Percentiles rank a stretch among this genome's conserved stretches.
These are phyloP conservation scores for Leccinum aurantiacum DNA, from an alignment of 768 basidiomycete species.

Conservation along the genomic window DNA sequence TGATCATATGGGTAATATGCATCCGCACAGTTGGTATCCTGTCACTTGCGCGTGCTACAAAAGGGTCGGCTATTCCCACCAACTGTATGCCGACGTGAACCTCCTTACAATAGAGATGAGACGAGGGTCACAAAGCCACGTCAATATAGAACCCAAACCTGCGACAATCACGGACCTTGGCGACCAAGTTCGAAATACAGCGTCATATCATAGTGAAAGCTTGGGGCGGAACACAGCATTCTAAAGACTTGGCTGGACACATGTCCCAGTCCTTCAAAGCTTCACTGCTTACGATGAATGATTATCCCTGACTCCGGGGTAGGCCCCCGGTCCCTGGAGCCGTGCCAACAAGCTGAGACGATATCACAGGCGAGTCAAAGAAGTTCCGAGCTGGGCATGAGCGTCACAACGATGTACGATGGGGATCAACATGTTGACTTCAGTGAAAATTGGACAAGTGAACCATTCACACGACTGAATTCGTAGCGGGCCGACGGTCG, in stretches of 20 bases:
- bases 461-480: not conserved
- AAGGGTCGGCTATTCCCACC: not conserved
- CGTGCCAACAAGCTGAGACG: not conserved
- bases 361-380: not conserved
- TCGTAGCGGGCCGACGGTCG: no score
- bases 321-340: not conserved
- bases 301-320: not conserved
- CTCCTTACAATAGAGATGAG: not conserved
- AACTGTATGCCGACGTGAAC: not conserved
- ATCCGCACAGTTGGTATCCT: constrained; percentile 10
- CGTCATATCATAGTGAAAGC: not conserved
- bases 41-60: not conserved
- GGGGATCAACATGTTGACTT: not conserved
- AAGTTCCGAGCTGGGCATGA: no score
- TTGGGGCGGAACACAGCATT: not conserved
- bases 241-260: not conserved
- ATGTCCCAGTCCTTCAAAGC: not conserved
- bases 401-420: not conserved
- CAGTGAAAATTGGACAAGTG: not conserved
- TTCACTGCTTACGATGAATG: not conserved
- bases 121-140: constrained; percentile 1
- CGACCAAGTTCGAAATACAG: not conserved
- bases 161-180: not conserved
- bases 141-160: not conserved
- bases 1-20: not conserved